phyloP scores from a whole-genome alignment of 768 basidiomycete genomes.

The Floccularia luteovirens region DNA sequence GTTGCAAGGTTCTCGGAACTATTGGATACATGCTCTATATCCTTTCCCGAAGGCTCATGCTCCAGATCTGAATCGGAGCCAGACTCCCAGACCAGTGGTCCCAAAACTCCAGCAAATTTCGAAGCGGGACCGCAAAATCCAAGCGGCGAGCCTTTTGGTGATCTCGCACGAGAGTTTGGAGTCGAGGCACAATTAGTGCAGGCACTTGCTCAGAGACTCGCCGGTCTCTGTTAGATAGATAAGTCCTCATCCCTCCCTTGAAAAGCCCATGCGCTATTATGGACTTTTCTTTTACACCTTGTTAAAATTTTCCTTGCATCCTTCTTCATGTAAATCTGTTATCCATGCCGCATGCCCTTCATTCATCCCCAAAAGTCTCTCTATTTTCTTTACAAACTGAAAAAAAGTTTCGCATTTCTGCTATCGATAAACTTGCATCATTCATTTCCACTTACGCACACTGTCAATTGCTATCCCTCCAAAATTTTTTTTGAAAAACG shows the following conservation, averaged over 20 bases:
- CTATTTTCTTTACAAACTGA: no score
- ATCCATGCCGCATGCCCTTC: no score
- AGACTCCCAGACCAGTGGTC: slow-evolving; percentile 9
- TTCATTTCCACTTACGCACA: no score
- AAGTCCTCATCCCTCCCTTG: neutral
- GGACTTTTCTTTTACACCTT: neutral
- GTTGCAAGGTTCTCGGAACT: slow-evolving; percentile 37
- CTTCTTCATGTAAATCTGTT: no score
- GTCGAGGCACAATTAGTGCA: slow-evolving; percentile 61
- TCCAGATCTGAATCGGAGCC: slow-evolving; percentile 9
- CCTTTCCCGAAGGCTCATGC: slow-evolving; percentile 8
- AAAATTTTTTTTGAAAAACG: no score
- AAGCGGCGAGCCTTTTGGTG: slow-evolving; percentile 22
- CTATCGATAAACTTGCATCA: no score
- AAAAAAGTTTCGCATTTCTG: no score
- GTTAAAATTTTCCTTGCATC: no score
- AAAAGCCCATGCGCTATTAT: no score
- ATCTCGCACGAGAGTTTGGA: slow-evolving; percentile 72
- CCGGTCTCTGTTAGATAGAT: slow-evolving; percentile 7
- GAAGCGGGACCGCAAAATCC: slow-evolving; percentile 3
- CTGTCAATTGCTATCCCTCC: no score
- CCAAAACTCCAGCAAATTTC: slow-evolving; percentile 17
- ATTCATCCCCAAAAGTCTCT: no score
- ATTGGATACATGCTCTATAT: slow-evolving; percentile 18
- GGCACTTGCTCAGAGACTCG: slow-evolving; percentile 56